Evolutionary conservation across 345 rosid species (phyloP), one percentile per base, ranked within the genome.

Genomic region (Moricandia moricandioides): DNA sequence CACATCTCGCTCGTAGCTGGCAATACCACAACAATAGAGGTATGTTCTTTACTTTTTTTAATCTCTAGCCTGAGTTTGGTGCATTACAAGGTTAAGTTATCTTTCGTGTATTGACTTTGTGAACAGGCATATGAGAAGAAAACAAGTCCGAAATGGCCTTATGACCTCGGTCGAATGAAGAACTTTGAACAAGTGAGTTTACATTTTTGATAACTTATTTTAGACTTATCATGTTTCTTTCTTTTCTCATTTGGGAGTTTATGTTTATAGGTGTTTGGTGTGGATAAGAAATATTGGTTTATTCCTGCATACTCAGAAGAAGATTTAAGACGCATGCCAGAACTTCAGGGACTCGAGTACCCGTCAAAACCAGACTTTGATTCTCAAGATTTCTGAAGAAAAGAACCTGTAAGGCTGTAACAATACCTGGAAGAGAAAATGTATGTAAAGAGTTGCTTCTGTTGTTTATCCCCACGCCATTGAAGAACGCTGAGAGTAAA

Each of bases 21-120:
- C 35, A 95, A 95, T 76, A 95, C 99, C 69, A 92, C 99, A 62
- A 95, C 98, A 39, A 95, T 92, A 72, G 98, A 95, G 99, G 98
- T 92, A 57, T 55, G 64, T 56, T 64, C 30, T 18, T 54, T 37
- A 26, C 47, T 62, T 33, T 24, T 61, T 24, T 61, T 40, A 45
- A 5, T 45, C 49, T 33, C 64, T 47, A 51, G 49, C 29, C 17
- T 29, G 47, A 45, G 60, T 67, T 68, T 68, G 47, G 29, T 76
- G 49, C 49, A 69, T 69, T 43, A 11, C 43, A 69, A 52, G 35
- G 35, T 63, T 62, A 66, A 45, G 17, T 11, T 51, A 13, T 51
- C 1, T 8, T 35, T 29, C 68, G 45, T 47, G 37, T 45, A 12
- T 11, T 34, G 65, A 29, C 67, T 40, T 56, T 72, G 4, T 61